These are phyloP conservation scores for Phaeoacremonium minimum DNA, from an alignment of 2,329 filamentous ascomycete species.

Conservation along the genomic window DNA sequence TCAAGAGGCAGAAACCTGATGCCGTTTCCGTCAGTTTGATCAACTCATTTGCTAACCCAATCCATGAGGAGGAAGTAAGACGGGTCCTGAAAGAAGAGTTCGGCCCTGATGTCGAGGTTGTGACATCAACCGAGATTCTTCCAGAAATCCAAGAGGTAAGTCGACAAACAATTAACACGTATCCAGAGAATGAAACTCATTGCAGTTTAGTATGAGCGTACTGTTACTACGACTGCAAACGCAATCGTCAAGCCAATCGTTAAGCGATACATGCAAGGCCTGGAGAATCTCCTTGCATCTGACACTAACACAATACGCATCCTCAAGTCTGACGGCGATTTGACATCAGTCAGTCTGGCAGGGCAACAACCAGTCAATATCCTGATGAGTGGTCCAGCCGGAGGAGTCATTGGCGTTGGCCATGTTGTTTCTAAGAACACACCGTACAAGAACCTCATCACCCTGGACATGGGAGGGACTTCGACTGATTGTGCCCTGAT, in stretches of 20 bases:
- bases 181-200: too few relatives aligned
- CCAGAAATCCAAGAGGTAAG: constrained; percentile 41
- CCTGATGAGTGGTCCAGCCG: constrained; percentile 39
- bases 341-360: constrained; percentile 38
- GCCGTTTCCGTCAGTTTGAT: constrained; percentile 40
- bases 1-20: constrained; percentile 33
- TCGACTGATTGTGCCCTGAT: constrained; percentile 43
- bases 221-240: constrained; percentile 41
- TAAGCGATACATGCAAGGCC: constrained; percentile 35
- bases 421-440: constrained; percentile 39
- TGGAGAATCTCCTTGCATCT: constrained; percentile 28
- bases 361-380: constrained; percentile 40
- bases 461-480: constrained; percentile 45
- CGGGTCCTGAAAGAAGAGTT: constrained; percentile 34
- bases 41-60: constrained; percentile 39
- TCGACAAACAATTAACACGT: too few relatives aligned
- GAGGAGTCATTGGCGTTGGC: constrained; percentile 40
- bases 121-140: constrained; percentile 38
- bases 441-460: constrained; percentile 41
- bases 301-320: constrained; percentile 40
- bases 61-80: constrained; percentile 33
- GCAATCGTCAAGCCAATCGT: constrained; percentile 42
- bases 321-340: constrained; percentile 42
- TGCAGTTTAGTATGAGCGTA: constrained; percentile 44
- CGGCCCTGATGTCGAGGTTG: constrained; percentile 33